Base-by-base conservation (phyloP, 176 grass and related monocot genomes). In the Puccinellia tenuiflora region DNA sequence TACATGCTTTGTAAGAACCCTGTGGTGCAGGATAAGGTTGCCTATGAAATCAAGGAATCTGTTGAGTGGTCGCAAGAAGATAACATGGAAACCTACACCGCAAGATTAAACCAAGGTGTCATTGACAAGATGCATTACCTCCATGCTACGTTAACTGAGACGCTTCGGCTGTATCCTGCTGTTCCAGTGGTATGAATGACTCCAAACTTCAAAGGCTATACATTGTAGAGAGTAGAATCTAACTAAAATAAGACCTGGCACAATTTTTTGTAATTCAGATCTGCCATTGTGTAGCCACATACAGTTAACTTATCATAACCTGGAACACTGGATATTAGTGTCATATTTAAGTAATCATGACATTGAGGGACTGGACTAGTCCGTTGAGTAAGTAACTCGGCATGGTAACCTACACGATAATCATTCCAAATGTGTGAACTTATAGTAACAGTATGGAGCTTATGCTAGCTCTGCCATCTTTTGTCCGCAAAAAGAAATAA, bases 1-100 rank as follows among this genome's bases (percentile, higher is more conserved):
- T 97, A 88, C 54, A 88, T 97, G 89, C 50, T 97, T 3, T 94
- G 91, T 69, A 92, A 88, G 75, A 88, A 94, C 82, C 87, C 91
- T 11, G 45, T 76, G 31, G 34, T 92, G 68, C 87, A 94, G 77
- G 87, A 97, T 17, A 93, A 90, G 86, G 10, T 92, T 54, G 79
- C 79, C 25, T 75, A 64, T 31, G 91, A 93, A 84, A 82, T 93
- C 20, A 85, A 80, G 7, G 83, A 83, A 37, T 59, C 46, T 5
- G 80, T 87, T 43, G 69, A 81, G 26, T 67, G 50, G 66, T 11
- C 33, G 0, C 40, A 68, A 46, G 55, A 75, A 80, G 52, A 78
- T 53, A 88, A 51, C 33, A 86, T 75, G 0, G 42, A 55, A 26
- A 43, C 61, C 6, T 90, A 88, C 75, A 73, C 50, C 6, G 26